Evolutionary conservation across 306 rosid species (phyloP).

Genomic region (Trifolium repens): DNA sequence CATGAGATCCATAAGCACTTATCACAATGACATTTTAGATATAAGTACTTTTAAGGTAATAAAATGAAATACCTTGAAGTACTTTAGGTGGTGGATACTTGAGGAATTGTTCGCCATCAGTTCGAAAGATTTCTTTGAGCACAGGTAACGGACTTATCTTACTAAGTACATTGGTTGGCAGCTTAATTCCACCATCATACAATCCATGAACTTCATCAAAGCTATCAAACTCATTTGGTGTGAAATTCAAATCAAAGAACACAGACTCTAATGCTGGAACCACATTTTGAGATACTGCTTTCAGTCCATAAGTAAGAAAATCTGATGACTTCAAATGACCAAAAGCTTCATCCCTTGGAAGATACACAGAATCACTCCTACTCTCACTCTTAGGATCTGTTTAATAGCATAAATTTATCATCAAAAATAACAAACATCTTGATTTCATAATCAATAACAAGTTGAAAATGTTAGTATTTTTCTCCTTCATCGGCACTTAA

Average conservation of each 20-base stretch:
- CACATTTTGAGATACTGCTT: constrained; percentile 60
- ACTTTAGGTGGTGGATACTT: constrained; percentile 73
- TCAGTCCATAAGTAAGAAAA: constrained; percentile 61
- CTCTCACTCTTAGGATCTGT: constrained; percentile 63
- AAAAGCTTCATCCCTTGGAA: constrained; percentile 78
- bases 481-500: too few relatives aligned
- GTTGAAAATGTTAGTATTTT: too few relatives aligned
- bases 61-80: constrained; percentile 52
- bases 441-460: neutral
- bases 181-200: constrained; percentile 61
- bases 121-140: constrained; percentile 65
- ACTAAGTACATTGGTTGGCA: constrained; percentile 54
- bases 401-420: neutral
- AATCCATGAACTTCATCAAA: constrained; percentile 61
- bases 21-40: neutral
- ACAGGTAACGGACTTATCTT: constrained; percentile 57
- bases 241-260: constrained; percentile 45
- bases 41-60: neutral
- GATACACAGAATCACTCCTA: constrained; percentile 49
- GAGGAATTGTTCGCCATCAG: constrained; percentile 64
- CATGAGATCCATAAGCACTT: neutral
- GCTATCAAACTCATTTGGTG: constrained; percentile 58
- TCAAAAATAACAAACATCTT: neutral
- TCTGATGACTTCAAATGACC: constrained; percentile 74
- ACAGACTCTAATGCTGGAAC: constrained; percentile 50